Base-by-base conservation (phyloP, 331 rosid genomes). In the Saraca asoca region DNA sequence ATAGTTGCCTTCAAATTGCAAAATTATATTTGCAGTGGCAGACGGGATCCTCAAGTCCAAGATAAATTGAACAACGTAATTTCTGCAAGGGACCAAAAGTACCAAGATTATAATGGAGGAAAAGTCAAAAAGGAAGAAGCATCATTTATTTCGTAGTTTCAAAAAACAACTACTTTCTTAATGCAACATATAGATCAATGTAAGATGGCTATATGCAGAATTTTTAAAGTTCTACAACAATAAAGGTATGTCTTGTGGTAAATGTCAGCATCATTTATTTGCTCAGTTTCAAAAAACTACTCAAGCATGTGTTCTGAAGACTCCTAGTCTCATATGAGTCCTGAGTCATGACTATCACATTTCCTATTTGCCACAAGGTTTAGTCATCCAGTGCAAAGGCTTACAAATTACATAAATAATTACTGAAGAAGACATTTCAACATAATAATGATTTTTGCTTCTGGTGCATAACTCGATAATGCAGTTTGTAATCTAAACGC, bases 41-140 rank as follows among this genome's bases (percentile, higher is more conserved):
- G 85, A 80, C 50, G 89, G 89, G 55, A 71, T 71, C 59, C 46
- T 48, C 5, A 77, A 70, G 51, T 81, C 85, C 82, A 87, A 66
- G 80, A 81, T 79, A 58, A 62, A 83, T 62, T 87, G 93, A 75
- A 83, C 82, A 19, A 83, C 93, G 65, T 87, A 87, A 62, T 87
- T 87, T 70, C 89, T 87, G 85, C 72, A 42, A 5, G 55, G 54
- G 49, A 49, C 37, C 41, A 43, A 15, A 44, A 50, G 60, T 44
- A 59, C 2, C 49, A 54, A 55, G 17, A 62, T 24, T 24, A 1
- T 24, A 1, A 24, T 24, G 24, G 55, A 24, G 68, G 46, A 43
- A 56, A 42, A 56, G 19, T 35, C 1, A 5, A 41, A 17, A 17
- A 39, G 7, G 55, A 57, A 12, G 42, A 58, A 9, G 16, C 41